These are phyloP conservation scores for Puccinia coronata DNA, from an alignment of 1,284 basidiomycete species.

Conservation along the genomic window DNA sequence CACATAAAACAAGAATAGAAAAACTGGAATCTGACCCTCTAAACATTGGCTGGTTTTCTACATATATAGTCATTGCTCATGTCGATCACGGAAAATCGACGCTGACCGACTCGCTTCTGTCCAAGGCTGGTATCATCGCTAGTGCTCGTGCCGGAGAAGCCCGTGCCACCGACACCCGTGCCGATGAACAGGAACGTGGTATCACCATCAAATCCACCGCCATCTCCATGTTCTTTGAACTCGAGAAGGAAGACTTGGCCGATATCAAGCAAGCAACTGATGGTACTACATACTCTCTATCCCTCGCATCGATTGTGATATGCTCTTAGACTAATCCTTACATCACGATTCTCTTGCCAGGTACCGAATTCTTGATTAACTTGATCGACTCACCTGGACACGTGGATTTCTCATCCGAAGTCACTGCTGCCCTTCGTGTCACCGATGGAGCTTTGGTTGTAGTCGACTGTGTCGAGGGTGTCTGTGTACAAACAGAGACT, in stretches of 20 bases:
- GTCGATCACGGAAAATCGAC: constrained; percentile 99
- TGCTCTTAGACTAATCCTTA: constrained; percentile 11
- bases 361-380: constrained; percentile 98
- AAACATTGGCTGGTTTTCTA: not conserved
- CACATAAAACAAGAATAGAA: not conserved
- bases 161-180: constrained; percentile 96
- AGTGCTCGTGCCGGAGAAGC: constrained; percentile 90
- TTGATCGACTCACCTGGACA: constrained; percentile 99
- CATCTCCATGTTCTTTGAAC: constrained; percentile 99
- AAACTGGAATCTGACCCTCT: not conserved
- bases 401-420: constrained; percentile 99
- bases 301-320: constrained; percentile 50
- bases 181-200: constrained; percentile 99
- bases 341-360: constrained; percentile 60
- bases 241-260: constrained; percentile 81
- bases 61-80: constrained; percentile 58
- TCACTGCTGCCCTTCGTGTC: constrained; percentile 98
- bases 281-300: constrained; percentile 62
- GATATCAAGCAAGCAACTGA: constrained; percentile 91
- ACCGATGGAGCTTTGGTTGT: constrained; percentile 87
- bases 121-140: constrained; percentile 99
- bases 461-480: constrained; percentile 99
- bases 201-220: constrained; percentile 99
- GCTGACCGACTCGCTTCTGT: constrained; percentile 96
- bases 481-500: constrained; percentile 99